A percentile compares a stretch with the other conserved stretches of the same genome.
Conservation (phyloP, 2,329 filamentous ascomycete genomes). For the Trichoderma sp. region DNA sequence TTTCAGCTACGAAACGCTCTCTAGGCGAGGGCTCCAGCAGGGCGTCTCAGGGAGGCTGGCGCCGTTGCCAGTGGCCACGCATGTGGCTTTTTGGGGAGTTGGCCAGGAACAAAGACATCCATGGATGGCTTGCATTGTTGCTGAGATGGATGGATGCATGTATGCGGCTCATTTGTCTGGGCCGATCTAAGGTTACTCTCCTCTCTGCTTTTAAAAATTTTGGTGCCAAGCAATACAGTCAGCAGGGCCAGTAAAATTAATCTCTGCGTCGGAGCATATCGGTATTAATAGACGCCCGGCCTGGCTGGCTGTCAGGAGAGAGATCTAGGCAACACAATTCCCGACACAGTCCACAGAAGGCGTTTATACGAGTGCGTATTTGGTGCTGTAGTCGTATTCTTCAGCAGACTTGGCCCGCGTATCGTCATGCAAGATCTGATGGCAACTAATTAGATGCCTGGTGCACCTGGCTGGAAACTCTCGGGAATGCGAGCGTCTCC, state of each 20-base stretch:
- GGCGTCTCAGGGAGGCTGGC: slow-evolving; percentile 20
- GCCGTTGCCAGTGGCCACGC: slow-evolving; percentile 23
- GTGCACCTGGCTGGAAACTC: slow-evolving; percentile 1
- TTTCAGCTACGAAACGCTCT: slow-evolving; percentile 14
- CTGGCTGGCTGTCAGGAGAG: not conserved
- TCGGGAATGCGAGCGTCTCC: slow-evolving; percentile 7
- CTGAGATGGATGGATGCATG: not conserved
- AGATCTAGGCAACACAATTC: not conserved
- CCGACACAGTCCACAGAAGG: not conserved
- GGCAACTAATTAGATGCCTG: slow-evolving; percentile 13
- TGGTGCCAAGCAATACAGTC: not conserved
- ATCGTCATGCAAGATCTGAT: slow-evolving; percentile 25
- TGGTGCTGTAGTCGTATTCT: not conserved
- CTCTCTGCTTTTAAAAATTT: not conserved
- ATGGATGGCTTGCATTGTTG: not conserved
- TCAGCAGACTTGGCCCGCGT: not conserved
- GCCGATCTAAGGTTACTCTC: not conserved
- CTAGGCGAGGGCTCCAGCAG: slow-evolving; percentile 4
- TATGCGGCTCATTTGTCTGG: not conserved
- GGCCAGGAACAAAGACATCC: slow-evolving; percentile 4
- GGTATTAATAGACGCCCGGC: not conserved
- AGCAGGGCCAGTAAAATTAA: not conserved
- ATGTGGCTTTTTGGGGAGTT: slow-evolving; percentile 19
- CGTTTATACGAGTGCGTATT: not conserved
- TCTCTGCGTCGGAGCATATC: not conserved